These are phyloP conservation scores for Lactifluus rugatus DNA, from an alignment of 768 basidiomycete species.

Conservation along the genomic window DNA sequence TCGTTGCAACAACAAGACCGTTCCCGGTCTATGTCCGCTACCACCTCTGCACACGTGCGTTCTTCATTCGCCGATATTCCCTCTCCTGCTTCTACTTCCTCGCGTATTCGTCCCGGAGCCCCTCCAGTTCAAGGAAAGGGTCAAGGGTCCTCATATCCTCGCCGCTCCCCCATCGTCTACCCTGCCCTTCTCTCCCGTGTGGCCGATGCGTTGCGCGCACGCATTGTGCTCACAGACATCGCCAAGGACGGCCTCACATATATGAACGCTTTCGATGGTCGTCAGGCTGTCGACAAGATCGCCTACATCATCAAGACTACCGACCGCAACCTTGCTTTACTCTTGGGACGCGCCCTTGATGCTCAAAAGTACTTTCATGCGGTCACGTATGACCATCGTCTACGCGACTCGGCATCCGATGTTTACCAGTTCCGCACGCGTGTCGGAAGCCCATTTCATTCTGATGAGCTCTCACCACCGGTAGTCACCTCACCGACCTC, in stretches of 20 bases:
- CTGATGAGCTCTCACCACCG: conserved; percentile 45
- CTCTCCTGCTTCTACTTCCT: conserved; percentile 22
- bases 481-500: conserved; percentile 28
- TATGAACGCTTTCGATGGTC: conserved; percentile 92
- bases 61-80: conserved; percentile 31
- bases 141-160: conserved; percentile 27
- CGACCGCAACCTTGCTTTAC: conserved; percentile 87
- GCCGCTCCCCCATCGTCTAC: conserved; percentile 73
- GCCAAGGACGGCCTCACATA: conserved; percentile 94
- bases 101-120: conserved; percentile 30
- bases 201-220: conserved; percentile 84
- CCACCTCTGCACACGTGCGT: conserved; percentile 39
- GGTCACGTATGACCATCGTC: conserved; percentile 94
- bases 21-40: conserved; percentile 66
- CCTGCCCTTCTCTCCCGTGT: conserved; percentile 95
- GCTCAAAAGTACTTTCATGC: conserved; percentile 99
- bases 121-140: conserved; percentile 23
- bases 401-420: conserved; percentile 81
- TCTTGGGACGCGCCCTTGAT: conserved; percentile 92
- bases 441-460: conserved; percentile 75
- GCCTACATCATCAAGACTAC: conserved; percentile 98
- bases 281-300: conserved; percentile 95
- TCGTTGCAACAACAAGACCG: conserved; percentile 45
- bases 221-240: conserved; percentile 66
- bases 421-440: conserved; percentile 89